Evolutionary conservation across 2,329 filamentous ascomycete genomes (phyloP).

Genomic region (Fusarium redolens): DNA sequence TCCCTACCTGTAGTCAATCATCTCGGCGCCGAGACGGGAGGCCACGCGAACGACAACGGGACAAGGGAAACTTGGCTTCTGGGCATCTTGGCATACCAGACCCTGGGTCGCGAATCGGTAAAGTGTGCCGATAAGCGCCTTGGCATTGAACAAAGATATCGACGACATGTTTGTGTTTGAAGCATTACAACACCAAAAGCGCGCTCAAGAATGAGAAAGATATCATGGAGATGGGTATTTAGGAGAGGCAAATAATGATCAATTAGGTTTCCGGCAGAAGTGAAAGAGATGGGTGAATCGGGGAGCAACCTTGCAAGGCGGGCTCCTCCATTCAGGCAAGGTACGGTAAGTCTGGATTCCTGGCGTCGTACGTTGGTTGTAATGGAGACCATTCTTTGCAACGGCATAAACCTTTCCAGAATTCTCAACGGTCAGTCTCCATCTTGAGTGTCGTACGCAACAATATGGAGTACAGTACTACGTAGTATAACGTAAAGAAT

Average conservation of each 20-base stretch:
- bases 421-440: not conserved
- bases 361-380: conserved; percentile 17
- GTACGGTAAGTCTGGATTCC: conserved; percentile 10
- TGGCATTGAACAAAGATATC: conserved; percentile 35
- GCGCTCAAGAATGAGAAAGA: not conserved
- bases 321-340: conserved; percentile 7
- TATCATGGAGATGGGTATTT: not conserved
- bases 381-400: conserved; percentile 17
- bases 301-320: conserved; percentile 1
- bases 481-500: not conserved
- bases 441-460: not conserved
- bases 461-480: not conserved
- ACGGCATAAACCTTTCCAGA: conserved; percentile 1
- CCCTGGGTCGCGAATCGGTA: conserved; percentile 42
- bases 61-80: conserved; percentile 27
- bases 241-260: not conserved
- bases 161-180: conserved; percentile 19
- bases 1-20: not conserved
- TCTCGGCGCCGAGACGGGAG: conserved; percentile 21
- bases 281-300: conserved; percentile 1
- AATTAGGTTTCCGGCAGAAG: conserved; percentile 12
- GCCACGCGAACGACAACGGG: conserved; percentile 32
- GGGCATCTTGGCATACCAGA: conserved; percentile 39
- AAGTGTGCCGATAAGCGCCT: conserved; percentile 43
- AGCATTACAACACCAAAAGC: not conserved